These are phyloP conservation scores for Dicorynia guianensis DNA, from an alignment of 306 rosid species.

Conservation along the genomic window DNA sequence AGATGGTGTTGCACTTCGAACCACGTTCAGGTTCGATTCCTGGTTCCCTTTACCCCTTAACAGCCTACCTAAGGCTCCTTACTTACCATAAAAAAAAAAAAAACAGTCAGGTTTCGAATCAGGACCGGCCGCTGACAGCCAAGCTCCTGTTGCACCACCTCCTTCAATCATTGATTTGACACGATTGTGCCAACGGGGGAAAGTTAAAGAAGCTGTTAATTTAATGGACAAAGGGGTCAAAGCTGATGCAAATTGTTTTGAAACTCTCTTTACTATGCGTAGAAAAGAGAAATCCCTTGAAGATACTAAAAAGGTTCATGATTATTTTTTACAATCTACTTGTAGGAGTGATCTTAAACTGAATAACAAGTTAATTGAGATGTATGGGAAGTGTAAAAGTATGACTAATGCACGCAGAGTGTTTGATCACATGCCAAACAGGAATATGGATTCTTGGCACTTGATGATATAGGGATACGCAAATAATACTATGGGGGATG, in stretches of 20 bases:
- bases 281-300: constrained; percentile 67
- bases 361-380: constrained; percentile 72
- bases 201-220: constrained; percentile 72
- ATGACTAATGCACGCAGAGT: constrained; percentile 85
- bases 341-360: constrained; percentile 65
- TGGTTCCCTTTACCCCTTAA: no score
- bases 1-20: no score
- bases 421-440: constrained; percentile 82
- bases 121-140: constrained; percentile 36
- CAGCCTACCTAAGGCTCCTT: no score
- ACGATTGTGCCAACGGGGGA: constrained; percentile 67
- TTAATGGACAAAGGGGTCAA: constrained; percentile 80
- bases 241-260: constrained; percentile 74
- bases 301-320: constrained; percentile 79
- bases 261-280: constrained; percentile 59
- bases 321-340: constrained; percentile 75
- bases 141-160: constrained; percentile 34
- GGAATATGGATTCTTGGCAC: constrained; percentile 78
- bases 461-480: constrained; percentile 77
- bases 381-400: constrained; percentile 79
- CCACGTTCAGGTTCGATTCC: no score
- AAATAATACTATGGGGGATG: constrained; percentile 78
- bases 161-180: constrained; percentile 61
- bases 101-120: constrained; percentile 47
- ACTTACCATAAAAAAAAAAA: no score